Evolutionary conservation across 2,329 filamentous ascomycete genomes (phyloP).

Genomic region (Fusarium solani-melongenae): DNA sequence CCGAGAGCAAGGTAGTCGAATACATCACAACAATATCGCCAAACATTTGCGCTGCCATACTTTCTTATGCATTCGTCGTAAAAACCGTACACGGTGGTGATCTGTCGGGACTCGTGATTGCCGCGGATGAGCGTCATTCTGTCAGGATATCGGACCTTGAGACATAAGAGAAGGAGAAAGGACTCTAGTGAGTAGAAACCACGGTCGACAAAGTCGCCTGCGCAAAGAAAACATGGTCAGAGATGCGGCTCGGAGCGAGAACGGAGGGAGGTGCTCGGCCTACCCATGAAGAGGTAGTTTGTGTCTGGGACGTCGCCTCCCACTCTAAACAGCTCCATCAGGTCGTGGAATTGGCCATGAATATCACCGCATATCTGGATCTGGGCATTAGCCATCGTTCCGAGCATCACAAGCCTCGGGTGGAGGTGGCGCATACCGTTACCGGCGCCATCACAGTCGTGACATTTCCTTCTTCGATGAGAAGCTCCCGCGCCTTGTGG

Average conservation of each 20-base stretch:
- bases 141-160: constrained; percentile 97
- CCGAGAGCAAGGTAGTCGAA: constrained; percentile 96
- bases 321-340: constrained; percentile 96
- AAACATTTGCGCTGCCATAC: constrained; percentile 96
- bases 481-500: constrained; percentile 93
- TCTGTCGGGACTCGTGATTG: constrained; percentile 96
- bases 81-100: constrained; percentile 97
- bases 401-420: not conserved
- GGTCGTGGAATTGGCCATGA: constrained; percentile 94
- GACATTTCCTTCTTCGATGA: constrained; percentile 98
- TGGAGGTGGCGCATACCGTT: constrained; percentile 69
- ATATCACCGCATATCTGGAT: constrained; percentile 92
- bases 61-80: constrained; percentile 97
- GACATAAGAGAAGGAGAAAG: constrained; percentile 91
- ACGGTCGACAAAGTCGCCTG: constrained; percentile 95
- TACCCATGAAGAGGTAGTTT: constrained; percentile 97
- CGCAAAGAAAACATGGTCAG: constrained; percentile 16
- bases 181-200: constrained; percentile 98
- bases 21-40: constrained; percentile 96
- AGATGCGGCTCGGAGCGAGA: not conserved
- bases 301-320: constrained; percentile 95
- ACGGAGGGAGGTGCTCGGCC: constrained; percentile 20
- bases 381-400: constrained; percentile 19
- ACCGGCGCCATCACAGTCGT: constrained; percentile 95
- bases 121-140: constrained; percentile 96